A percentile compares a stretch with the other conserved stretches of the same genome.
phyloP scores from a whole-genome alignment of 768 basidiomycete genomes.

The Phanerochaete carnosa region DNA sequence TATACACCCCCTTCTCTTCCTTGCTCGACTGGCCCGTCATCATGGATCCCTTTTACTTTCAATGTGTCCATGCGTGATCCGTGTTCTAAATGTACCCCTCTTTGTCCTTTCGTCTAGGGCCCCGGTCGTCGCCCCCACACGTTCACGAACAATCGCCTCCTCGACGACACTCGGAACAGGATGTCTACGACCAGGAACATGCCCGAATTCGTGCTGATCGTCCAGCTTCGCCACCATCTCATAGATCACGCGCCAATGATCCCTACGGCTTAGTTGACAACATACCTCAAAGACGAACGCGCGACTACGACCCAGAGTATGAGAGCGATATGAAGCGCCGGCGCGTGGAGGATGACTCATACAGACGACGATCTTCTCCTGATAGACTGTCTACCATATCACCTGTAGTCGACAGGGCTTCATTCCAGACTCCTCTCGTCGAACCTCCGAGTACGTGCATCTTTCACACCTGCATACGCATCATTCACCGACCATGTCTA shows the following conservation, averaged over 20 bases:
- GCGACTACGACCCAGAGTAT: constrained; percentile 15
- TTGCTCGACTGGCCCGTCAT: constrained; percentile 40
- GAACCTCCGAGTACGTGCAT: neutral
- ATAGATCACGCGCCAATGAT: neutral
- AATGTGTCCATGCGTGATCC: constrained; percentile 27
- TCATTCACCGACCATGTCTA: too few relatives aligned
- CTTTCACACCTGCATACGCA: too few relatives aligned
- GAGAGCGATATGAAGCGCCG: constrained; percentile 20
- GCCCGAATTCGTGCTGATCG: constrained; percentile 7
- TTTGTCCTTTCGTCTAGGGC: constrained; percentile 45
- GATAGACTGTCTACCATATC: neutral
- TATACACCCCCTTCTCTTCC: constrained; percentile 23
- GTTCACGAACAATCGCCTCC: constrained; percentile 29
- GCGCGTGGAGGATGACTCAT: constrained; percentile 16
- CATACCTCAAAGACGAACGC: constrained; percentile 18
- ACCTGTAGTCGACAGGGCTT: neutral
- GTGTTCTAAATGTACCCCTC: constrained; percentile 30
- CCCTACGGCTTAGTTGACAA: constrained; percentile 6
- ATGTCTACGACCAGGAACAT: constrained; percentile 3
- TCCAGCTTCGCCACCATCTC: neutral
- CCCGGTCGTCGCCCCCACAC: constrained; percentile 39
- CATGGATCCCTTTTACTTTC: constrained; percentile 35
- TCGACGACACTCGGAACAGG: neutral
- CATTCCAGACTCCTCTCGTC: neutral
- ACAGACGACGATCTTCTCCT: neutral